Base-by-base conservation (phyloP, 192 early-diverging fungal genomes). In the Radiomyces spectabilis region DNA sequence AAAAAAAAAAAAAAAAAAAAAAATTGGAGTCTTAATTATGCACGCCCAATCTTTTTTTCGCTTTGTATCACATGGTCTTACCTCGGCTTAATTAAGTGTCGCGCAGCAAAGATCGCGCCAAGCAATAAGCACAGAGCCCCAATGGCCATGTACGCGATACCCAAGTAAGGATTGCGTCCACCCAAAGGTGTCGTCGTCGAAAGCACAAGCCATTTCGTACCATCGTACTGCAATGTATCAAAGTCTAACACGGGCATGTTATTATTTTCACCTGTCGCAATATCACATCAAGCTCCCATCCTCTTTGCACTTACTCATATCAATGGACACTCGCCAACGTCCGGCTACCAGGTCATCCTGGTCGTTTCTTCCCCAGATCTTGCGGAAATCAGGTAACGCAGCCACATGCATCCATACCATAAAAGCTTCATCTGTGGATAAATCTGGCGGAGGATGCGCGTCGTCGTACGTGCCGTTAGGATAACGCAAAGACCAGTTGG, bases 361-460 rank as follows among this genome's bases (percentile, higher is more conserved):
- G 26, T 78, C 78, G 58, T 93, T 87, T 57, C 79, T 76, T 37
- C 89, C 93, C 73, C 84, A 95, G 34, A 93, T 68, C 66, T 98
- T 98, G 46, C 92, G 75, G 73, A 98, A 98, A n/a, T 84, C 90
- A 10, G 95, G 90, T 46, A 96, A 74, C 0, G 91, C 94, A 3
- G 95, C 91, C 3, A 90, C 86, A 18, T 90, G 77, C 93, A 98
- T 94, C 95, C 95, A 98, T 25, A 98, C 95, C 66, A 89, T 84
- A 56, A 98, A 83, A 27, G 82, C 76, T 75, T 95, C 85, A 72
- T 83, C 72, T 10, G 51, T 57, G 2, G 71, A 41, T 25, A 94
- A 60, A 47, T 94, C 73, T 0, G 90, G 86, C 21, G 78, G 86
- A 15, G 67, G 67, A 31, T 63, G 24, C 26, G 59, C 64, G 5